Evolutionary conservation across 306 rosid species (phyloP).

Genomic region (Citrullus amarus): DNA sequence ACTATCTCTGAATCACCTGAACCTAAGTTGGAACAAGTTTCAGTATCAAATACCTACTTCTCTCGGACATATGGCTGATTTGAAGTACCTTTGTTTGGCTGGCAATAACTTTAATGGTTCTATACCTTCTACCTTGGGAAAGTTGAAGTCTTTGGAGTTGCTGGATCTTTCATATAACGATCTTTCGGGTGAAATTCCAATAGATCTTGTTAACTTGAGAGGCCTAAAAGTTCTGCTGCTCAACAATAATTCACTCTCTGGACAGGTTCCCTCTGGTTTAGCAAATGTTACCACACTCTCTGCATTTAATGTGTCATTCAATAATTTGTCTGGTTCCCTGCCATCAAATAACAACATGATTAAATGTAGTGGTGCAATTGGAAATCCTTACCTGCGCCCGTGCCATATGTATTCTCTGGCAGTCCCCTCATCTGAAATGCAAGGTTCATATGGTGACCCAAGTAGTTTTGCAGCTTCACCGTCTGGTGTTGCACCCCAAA

Average conservation of each 20-base stretch:
- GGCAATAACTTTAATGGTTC: conserved; percentile 48
- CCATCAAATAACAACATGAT: conserved; percentile 45
- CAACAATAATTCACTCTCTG: conserved; percentile 61
- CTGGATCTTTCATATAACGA: conserved; percentile 69
- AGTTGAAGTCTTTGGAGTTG: conserved; percentile 46
- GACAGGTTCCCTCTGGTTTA: conserved; percentile 72
- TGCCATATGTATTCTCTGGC: conserved; percentile 36
- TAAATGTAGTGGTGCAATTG: conserved; percentile 69
- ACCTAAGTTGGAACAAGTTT: conserved; percentile 59
- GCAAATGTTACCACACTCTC: conserved; percentile 58
- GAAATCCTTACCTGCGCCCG: conserved; percentile 51
- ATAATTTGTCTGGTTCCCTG: conserved; percentile 75
- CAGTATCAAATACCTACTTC: conserved; percentile 45
- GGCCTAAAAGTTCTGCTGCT: conserved; percentile 58
- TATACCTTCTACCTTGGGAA: conserved; percentile 55
- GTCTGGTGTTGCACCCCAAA: conserved; percentile 12
- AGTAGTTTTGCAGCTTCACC: conserved; percentile 31
- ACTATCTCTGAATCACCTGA: conserved; percentile 47
- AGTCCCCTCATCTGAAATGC: conserved; percentile 36
- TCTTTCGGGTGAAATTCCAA: conserved; percentile 74
- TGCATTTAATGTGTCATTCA: conserved; percentile 73
- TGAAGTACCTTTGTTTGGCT: conserved; percentile 56
- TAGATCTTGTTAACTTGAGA: conserved; percentile 42
- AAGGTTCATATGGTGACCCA: conserved; percentile 25
- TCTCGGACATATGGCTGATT: conserved; percentile 43